Conservation (phyloP, 805 yeast species). For the Ogataea naganishii region DNA sequence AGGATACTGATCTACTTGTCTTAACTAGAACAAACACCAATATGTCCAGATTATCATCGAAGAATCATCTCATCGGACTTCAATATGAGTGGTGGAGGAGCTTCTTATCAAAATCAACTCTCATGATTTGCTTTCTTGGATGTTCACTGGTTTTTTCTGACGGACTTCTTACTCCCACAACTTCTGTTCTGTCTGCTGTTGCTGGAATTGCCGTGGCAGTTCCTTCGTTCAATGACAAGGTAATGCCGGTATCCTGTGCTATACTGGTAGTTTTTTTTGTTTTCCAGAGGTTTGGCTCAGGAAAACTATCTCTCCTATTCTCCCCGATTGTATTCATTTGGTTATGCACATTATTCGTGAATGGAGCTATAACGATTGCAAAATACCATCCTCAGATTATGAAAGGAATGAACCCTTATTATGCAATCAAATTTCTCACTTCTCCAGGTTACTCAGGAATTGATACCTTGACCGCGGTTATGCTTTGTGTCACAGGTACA, state of each 20-base stretch:
- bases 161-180: constrained; percentile 56
- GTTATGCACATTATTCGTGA: constrained; percentile 34
- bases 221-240: constrained; percentile 31
- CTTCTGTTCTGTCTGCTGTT: constrained; percentile 50
- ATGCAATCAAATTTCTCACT: constrained; percentile 37
- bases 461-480: constrained; percentile 38
- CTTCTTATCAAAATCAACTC: constrained; percentile 24
- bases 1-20: constrained; percentile 21
- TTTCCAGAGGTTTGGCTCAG: constrained; percentile 42
- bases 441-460: constrained; percentile 23
- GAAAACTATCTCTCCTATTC: constrained; percentile 36
- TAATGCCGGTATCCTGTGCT: constrained; percentile 41
- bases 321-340: constrained; percentile 49
- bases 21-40: constrained; percentile 33
- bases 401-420: constrained; percentile 40
- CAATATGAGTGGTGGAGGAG: constrained; percentile 20
- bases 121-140: constrained; percentile 39
- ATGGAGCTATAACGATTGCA: constrained; percentile 38
- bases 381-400: constrained; percentile 32
- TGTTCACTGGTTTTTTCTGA: constrained; percentile 51
- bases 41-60: constrained; percentile 12
- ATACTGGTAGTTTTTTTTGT: constrained; percentile 36
- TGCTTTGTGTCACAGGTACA: constrained; percentile 49
- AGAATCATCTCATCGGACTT: constrained; percentile 10
- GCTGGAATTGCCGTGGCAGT: constrained; percentile 47